A percentile compares a stretch with the other conserved stretches of the same genome.
Conservation (phyloP, 805 yeast species). For the Metschnikowia henanensis region DNA sequence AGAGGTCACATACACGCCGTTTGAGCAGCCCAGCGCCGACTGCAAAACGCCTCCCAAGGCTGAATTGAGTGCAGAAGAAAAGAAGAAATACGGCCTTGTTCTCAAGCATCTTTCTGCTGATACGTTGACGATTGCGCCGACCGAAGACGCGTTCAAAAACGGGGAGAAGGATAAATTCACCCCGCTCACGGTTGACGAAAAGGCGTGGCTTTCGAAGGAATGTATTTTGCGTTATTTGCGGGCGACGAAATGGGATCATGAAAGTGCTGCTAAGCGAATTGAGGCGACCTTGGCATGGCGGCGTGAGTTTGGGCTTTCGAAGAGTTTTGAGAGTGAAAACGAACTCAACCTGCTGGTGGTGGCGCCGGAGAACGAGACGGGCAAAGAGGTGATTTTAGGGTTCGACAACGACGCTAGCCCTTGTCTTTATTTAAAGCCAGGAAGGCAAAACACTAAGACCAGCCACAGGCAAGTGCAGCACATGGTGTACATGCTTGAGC, state of each 20-base stretch:
- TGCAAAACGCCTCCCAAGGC: constrained; percentile 51
- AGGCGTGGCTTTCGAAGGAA: constrained; percentile 91
- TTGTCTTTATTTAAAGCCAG: constrained; percentile 88
- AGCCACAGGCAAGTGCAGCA: constrained; percentile 94
- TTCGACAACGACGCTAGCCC: constrained; percentile 90
- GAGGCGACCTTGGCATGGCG: constrained; percentile 88
- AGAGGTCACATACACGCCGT: constrained; percentile 43
- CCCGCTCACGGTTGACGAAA: constrained; percentile 49
- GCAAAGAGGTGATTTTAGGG: constrained; percentile 90
- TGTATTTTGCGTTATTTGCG: constrained; percentile 87
- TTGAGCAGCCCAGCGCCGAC: constrained; percentile 50
- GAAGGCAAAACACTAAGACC: constrained; percentile 92
- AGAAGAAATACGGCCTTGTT: constrained; percentile 60
- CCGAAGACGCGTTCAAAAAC: constrained; percentile 48
- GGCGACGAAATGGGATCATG: constrained; percentile 87
- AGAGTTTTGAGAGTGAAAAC: constrained; percentile 44
- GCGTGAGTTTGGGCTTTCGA: constrained; percentile 75
- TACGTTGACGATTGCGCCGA: constrained; percentile 48
- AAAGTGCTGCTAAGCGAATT: constrained; percentile 71
- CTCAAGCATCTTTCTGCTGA: constrained; percentile 59
- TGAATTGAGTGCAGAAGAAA: constrained; percentile 53
- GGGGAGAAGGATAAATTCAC: constrained; percentile 32
- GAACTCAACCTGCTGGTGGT: constrained; percentile 55
- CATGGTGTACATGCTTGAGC: constrained; percentile 87
- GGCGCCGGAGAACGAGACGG: constrained; percentile 78